A percentile compares a stretch with the other conserved stretches of the same genome.
phyloP scores from a whole-genome alignment of 495 filamentous ascomycete genomes.

The Penicillium simplicissimum region DNA sequence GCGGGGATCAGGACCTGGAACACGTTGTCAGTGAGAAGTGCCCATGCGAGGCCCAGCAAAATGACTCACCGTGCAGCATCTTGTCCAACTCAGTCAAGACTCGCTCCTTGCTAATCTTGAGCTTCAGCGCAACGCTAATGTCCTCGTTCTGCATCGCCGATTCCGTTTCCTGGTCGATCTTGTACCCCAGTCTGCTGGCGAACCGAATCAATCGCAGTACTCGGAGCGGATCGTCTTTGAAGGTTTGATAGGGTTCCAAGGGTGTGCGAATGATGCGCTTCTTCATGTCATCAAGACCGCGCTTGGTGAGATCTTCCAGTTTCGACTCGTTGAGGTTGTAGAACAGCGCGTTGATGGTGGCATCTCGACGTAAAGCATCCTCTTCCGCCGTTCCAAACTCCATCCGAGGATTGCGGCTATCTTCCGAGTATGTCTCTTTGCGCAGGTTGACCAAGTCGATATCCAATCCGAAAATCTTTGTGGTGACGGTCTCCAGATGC shows the following conservation, averaged over 20 bases:
- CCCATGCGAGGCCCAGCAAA: background rate
- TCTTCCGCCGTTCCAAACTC: conserved; percentile 91
- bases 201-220: conserved; percentile 90
- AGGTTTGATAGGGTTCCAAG: conserved; percentile 85
- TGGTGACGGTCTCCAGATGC: conserved; percentile 91
- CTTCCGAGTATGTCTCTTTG: conserved; percentile 83
- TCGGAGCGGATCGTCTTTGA: conserved; percentile 89
- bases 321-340: conserved; percentile 77
- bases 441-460: conserved; percentile 93
- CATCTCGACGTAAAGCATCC: conserved; percentile 87
- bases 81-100: conserved; percentile 84
- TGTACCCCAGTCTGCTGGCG: conserved; percentile 78
- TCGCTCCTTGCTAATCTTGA: conserved; percentile 91
- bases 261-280: conserved; percentile 78
- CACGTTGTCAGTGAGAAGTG: background rate
- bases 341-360: conserved; percentile 94
- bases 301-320: conserved; percentile 82
- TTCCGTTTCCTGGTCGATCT: conserved; percentile 67
- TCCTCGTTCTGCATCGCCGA: conserved; percentile 70
- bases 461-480: conserved; percentile 81
- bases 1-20: conserved; percentile 65
- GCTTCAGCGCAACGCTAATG: conserved; percentile 72
- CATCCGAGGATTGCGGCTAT: conserved; percentile 87
- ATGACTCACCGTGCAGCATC: conserved; percentile 71
- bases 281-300: conserved; percentile 73